phyloP scores from a whole-genome alignment of 2,329 filamentous ascomycete genomes.

The Dactylella cylindrospora region DNA sequence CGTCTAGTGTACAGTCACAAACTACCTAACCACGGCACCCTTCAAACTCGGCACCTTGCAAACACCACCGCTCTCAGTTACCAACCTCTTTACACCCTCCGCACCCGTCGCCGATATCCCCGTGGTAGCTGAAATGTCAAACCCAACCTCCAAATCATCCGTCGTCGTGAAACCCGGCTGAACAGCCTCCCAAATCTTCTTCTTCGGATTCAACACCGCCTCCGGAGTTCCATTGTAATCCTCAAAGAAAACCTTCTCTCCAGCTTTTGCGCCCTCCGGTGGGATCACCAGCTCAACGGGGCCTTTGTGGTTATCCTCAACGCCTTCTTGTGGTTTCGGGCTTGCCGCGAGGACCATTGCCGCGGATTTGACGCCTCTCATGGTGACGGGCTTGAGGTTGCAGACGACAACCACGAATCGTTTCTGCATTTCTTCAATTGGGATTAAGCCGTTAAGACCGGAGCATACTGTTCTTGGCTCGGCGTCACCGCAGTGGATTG shows the following conservation, averaged over 20 bases:
- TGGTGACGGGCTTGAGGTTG: slow-evolving; percentile 98
- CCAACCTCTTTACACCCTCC: slow-evolving; percentile 63
- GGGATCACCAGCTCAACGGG: slow-evolving; percentile 89
- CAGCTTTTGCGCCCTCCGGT: slow-evolving; percentile 74
- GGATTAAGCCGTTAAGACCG: slow-evolving; percentile 87
- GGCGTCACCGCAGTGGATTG: slow-evolving; percentile 88
- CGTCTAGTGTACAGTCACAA: too few relatives aligned
- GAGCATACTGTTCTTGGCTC: slow-evolving; percentile 93
- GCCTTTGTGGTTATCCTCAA: slow-evolving; percentile 77
- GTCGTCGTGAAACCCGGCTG: slow-evolving; percentile 96
- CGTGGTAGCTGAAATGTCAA: slow-evolving; percentile 74
- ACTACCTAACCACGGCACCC: slow-evolving; percentile 77
- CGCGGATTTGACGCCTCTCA: slow-evolving; percentile 79
- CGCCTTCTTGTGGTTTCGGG: slow-evolving; percentile 74
- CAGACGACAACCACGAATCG: slow-evolving; percentile 94
- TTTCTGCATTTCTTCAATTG: slow-evolving; percentile 92
- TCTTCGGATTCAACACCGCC: slow-evolving; percentile 94
- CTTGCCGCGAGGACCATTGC: slow-evolving; percentile 97
- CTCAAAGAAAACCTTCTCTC: slow-evolving; percentile 88
- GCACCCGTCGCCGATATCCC: slow-evolving; percentile 59
- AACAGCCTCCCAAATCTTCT: slow-evolving; percentile 97
- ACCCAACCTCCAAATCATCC: slow-evolving; percentile 75
- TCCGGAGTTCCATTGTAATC: slow-evolving; percentile 93
- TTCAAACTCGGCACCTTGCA: slow-evolving; percentile 82
- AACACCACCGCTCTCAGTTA: slow-evolving; percentile 73